Conservation (phyloP, 2,329 filamentous ascomycete species). For the Colletotrichum noveboracense region DNA sequence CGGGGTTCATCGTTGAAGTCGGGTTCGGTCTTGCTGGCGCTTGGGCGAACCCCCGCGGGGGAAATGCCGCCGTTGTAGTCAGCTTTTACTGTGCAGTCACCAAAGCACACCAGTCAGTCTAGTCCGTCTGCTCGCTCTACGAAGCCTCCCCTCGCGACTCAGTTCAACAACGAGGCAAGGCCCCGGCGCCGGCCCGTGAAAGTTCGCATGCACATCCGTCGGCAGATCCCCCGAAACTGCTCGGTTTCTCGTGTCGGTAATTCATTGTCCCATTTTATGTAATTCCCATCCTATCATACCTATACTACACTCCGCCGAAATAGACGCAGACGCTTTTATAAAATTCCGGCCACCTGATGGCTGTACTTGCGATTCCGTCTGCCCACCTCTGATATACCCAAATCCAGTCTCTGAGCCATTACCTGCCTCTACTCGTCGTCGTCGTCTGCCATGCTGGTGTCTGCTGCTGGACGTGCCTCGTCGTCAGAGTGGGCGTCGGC, state of each 20-base stretch:
- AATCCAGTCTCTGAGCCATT: neutral
- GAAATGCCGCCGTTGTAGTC: neutral
- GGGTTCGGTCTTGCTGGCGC: neutral
- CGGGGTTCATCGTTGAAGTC: neutral
- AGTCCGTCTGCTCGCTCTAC: neutral
- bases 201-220: neutral
- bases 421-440: constrained; percentile 30
- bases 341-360: neutral
- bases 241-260: neutral
- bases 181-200: neutral
- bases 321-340: constrained; percentile 12
- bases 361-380: neutral
- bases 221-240: neutral
- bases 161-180: neutral
- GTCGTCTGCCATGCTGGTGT: constrained; percentile 47
- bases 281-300: constrained; percentile 10
- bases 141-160: neutral
- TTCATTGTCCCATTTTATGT: constrained; percentile 11
- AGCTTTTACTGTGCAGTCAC: neutral
- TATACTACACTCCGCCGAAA: constrained; percentile 11
- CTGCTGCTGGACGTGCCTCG: constrained; percentile 30
- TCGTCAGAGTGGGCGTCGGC: constrained; percentile 21
- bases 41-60: neutral
- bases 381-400: neutral
- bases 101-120: neutral